phyloP scores from a whole-genome alignment of 768 basidiomycete species.

The Russula lepida region DNA sequence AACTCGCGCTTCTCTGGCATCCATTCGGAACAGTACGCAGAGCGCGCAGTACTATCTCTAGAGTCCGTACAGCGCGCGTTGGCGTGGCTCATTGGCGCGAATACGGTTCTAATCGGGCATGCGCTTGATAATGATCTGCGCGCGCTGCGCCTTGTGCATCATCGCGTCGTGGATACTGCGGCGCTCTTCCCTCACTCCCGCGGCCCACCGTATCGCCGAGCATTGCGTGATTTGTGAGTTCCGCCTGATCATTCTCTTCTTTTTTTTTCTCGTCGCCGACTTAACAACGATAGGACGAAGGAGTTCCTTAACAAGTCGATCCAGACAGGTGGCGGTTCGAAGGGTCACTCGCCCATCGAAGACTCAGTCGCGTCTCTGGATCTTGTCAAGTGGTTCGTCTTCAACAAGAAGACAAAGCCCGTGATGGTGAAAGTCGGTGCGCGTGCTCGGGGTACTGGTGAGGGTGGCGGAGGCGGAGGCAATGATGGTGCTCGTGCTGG shows the following conservation, averaged over 20 bases:
- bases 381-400: conserved; percentile 73
- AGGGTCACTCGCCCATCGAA: conserved; percentile 85
- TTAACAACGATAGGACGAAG: conserved; percentile 47
- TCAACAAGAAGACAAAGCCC: conserved; percentile 45
- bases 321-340: conserved; percentile 64
- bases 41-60: conserved; percentile 56
- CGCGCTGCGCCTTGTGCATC: conserved; percentile 82
- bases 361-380: conserved; percentile 87
- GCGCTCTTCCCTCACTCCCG: conserved; percentile 78
- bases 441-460: background rate
- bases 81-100: conserved; percentile 58
- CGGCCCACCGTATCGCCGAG: conserved; percentile 68
- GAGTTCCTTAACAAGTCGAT: conserved; percentile 77
- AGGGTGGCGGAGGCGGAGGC: background rate
- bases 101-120: conserved; percentile 86
- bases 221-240: conserved; percentile 71
- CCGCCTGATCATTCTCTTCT: background rate
- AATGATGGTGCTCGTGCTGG: background rate
- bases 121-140: conserved; percentile 92
- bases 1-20: conserved; percentile 90
- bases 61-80: conserved; percentile 57
- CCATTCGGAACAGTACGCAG: conserved; percentile 45
- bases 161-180: conserved; percentile 78
- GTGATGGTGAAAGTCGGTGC: background rate
- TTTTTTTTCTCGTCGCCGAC: background rate